These are phyloP conservation scores for Microbotryum intermedium DNA, from an alignment of 1,284 basidiomycete species.

Conservation along the genomic window DNA sequence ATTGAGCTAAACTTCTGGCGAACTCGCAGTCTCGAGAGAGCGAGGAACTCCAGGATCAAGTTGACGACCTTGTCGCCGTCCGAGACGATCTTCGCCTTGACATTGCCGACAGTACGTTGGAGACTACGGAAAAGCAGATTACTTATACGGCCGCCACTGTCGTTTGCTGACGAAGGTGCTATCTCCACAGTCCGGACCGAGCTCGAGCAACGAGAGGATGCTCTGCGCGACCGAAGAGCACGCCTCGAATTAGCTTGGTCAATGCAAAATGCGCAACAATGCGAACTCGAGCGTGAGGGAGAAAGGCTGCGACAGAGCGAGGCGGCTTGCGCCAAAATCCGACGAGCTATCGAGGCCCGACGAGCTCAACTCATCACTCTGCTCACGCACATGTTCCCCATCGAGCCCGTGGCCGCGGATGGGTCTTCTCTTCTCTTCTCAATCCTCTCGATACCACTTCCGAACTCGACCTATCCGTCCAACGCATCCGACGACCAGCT, in stretches of 20 bases:
- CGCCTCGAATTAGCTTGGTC: conserved; percentile 1
- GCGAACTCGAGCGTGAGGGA: not conserved
- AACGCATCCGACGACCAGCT: conserved; percentile 49
- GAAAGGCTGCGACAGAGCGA: not conserved
- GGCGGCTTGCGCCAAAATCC: not conserved
- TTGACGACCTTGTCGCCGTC: conserved; percentile 16
- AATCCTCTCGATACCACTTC: conserved; percentile 70
- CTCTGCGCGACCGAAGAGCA: not conserved
- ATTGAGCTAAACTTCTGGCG: too few relatives aligned
- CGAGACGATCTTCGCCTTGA: not conserved
- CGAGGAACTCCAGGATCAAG: conserved; percentile 10
- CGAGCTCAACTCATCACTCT: conserved; percentile 48
- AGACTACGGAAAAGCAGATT: too few relatives aligned
- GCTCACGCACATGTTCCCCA: conserved; percentile 75
- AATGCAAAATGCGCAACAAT: not conserved
- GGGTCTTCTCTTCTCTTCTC: conserved; percentile 47
- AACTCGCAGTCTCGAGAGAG: conserved; percentile 5
- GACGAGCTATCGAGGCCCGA: conserved; percentile 30
- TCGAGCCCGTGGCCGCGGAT: conserved; percentile 58
- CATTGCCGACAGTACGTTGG: not conserved
- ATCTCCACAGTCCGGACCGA: not conserved
- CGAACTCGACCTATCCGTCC: conserved; percentile 54
- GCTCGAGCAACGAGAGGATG: not conserved
- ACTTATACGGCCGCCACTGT: too few relatives aligned
- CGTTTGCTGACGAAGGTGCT: too few relatives aligned